phyloP scores from a whole-genome alignment of 139 green algal genomes.

The Asterochloris sp. region DNA sequence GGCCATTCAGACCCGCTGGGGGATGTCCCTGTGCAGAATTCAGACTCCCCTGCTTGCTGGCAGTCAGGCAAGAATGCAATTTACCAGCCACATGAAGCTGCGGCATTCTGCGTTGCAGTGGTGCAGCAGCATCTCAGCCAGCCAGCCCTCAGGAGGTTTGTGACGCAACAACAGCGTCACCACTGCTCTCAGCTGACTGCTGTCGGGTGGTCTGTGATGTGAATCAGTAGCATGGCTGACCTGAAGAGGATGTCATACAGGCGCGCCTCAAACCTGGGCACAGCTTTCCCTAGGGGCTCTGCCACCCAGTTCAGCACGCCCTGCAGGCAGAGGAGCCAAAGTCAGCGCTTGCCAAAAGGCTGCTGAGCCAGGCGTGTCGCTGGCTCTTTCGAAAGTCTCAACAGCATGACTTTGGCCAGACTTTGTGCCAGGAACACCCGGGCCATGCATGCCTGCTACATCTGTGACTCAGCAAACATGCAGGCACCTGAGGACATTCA shows the following conservation, averaged over 20 bases:
- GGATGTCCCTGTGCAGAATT: neutral
- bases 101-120: neutral
- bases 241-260: conserved; percentile 93
- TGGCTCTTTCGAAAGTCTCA: neutral
- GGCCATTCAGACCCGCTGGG: neutral
- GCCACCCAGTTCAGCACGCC: conserved; percentile 96
- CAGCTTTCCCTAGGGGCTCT: conserved; percentile 70
- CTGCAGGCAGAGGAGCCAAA: conserved; percentile 26
- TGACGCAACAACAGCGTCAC: neutral
- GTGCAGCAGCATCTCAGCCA: neutral
- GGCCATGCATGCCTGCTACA: neutral
- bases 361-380: neutral
- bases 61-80: neutral
- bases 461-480: neutral
- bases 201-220: neutral
- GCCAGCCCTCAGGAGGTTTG: conserved; percentile 5
- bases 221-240: conserved; percentile 45
- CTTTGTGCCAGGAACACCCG: neutral
- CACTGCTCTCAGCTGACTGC: neutral
- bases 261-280: conserved; percentile 62
- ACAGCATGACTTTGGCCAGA: no score
- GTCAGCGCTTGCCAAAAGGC: neutral
- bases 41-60: neutral
- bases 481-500: neutral
- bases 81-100: neutral